Conservation (phyloP, 2,329 filamentous ascomycete genomes). For the Calonectria honghensis region DNA sequence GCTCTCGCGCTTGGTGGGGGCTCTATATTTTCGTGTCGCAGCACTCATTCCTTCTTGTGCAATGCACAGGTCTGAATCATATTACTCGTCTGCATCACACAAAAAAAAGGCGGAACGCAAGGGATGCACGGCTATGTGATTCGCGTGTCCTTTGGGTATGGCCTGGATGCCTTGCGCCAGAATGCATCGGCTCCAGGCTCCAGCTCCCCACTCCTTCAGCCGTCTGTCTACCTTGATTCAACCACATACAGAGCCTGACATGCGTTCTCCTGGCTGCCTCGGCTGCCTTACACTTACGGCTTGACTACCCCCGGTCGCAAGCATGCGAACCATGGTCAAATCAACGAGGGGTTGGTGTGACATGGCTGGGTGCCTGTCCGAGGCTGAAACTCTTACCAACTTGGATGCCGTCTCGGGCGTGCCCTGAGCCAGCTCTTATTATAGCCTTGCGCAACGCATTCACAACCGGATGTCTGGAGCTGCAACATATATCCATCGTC, state of each 20-base stretch:
- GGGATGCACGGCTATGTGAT: slow-evolving; percentile 38
- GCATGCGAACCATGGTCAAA: slow-evolving; percentile 9
- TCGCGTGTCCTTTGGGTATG: slow-evolving; percentile 42
- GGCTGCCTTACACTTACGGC: slow-evolving; percentile 18
- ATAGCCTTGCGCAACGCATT: not conserved
- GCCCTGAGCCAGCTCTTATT: not conserved
- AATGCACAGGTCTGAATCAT: slow-evolving; percentile 17
- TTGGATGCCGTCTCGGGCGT: not conserved
- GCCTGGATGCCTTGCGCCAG: slow-evolving; percentile 46
- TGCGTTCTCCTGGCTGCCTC: slow-evolving; percentile 35
- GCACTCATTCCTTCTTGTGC: slow-evolving; percentile 33
- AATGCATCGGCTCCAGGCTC: slow-evolving; percentile 31
- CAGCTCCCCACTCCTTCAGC: slow-evolving; percentile 28
- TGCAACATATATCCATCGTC: not conserved
- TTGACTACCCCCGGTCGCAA: not conserved
- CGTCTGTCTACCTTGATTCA: slow-evolving; percentile 35
- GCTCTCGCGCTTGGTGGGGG: slow-evolving; percentile 33
- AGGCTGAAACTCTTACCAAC: slow-evolving; percentile 12
- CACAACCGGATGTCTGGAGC: not conserved
- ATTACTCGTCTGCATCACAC: slow-evolving; percentile 18
- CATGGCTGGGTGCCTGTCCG: slow-evolving; percentile 17
- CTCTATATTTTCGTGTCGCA: slow-evolving; percentile 37
- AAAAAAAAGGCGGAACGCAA: slow-evolving; percentile 23
- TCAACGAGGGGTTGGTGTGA: slow-evolving; percentile 2
- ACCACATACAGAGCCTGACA: not conserved